phyloP scores from a whole-genome alignment of 352 stramenopile genomes.

The Saprolegnia parasitica region DNA sequence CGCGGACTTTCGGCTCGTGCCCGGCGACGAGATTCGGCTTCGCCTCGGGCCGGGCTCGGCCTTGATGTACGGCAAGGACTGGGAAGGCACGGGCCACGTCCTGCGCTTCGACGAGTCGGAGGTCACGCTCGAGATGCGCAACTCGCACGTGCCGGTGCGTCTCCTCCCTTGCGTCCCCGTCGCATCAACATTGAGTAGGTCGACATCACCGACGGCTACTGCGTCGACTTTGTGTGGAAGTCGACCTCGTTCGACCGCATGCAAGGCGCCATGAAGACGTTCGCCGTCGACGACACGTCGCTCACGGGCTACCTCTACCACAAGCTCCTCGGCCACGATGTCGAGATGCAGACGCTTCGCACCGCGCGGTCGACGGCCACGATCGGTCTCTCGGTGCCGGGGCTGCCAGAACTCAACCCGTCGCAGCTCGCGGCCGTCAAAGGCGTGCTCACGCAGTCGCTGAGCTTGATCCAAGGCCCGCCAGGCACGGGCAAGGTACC shows the following conservation, averaged over 20 bases:
- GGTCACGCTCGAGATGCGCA: conserved; percentile 83
- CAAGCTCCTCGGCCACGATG: conserved; percentile 96
- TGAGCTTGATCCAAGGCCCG: conserved; percentile 98
- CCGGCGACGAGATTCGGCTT: conserved; percentile 96
- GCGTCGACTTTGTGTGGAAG: conserved; percentile 99
- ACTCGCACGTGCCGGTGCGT: conserved; percentile 52
- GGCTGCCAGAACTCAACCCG: conserved; percentile 96
- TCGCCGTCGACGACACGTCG: conserved; percentile 97
- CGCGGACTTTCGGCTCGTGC: conserved; percentile 87
- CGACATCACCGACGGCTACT: conserved; percentile 94
- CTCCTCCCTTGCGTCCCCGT: neutral
- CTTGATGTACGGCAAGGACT: conserved; percentile 83
- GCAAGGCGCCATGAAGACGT: conserved; percentile 98
- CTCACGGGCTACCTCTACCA: conserved; percentile 99
- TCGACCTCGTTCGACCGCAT: conserved; percentile 98
- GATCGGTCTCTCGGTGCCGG: conserved; percentile 84
- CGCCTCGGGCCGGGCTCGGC: conserved; percentile 79
- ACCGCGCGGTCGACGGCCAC: conserved; percentile 58
- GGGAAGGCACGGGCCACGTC: conserved; percentile 95
- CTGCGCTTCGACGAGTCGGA: conserved; percentile 77
- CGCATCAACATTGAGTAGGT: conserved; percentile 32
- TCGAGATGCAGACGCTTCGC: conserved; percentile 92
- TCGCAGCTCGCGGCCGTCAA: conserved; percentile 95
- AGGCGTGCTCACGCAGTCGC: conserved; percentile 92
- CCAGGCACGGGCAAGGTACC: conserved; percentile 95